A percentile compares a stretch with the other conserved stretches of the same genome.
Conservation (phyloP, 73 alveolate species). For the Effrenium voratum region DNA sequence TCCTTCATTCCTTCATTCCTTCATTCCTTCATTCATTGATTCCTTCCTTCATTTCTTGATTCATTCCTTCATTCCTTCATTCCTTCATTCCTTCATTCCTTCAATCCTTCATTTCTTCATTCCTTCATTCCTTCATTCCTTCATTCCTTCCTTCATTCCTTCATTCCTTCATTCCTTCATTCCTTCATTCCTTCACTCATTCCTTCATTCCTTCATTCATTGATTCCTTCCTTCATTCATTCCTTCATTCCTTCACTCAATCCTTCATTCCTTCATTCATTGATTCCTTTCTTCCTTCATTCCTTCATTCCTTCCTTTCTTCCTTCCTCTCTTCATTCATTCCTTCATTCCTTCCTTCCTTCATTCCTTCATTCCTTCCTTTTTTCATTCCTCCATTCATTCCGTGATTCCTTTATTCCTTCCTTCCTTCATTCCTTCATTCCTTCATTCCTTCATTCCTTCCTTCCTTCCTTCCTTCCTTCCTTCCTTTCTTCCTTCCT, state of each 20-base stretch:
- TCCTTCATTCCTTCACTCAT: constrained; percentile 47
- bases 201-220: constrained; percentile 14
- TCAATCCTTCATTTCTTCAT: constrained; percentile 75
- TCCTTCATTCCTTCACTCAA: background rate
- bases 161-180: constrained; percentile 83
- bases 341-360: background rate
- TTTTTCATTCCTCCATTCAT: background rate
- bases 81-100: constrained; percentile 74
- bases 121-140: constrained; percentile 88
- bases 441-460: background rate
- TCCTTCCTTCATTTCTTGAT: background rate
- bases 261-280: background rate
- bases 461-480: constrained; percentile 5
- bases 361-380: background rate
- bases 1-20: constrained; percentile 36
- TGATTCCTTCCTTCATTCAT: background rate
- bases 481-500: constrained; percentile 42
- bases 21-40: background rate
- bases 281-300: constrained; percentile 16
- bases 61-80: constrained; percentile 90
- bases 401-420: background rate
- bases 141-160: constrained; percentile 59
- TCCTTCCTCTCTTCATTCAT: background rate
- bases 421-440: constrained; percentile 47
- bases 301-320: background rate